Percentiles rank a stretch among this genome's conserved stretches.
phyloP scores from a whole-genome alignment of 306 rosid species.

The Dalbergia cochinchinensis region DNA sequence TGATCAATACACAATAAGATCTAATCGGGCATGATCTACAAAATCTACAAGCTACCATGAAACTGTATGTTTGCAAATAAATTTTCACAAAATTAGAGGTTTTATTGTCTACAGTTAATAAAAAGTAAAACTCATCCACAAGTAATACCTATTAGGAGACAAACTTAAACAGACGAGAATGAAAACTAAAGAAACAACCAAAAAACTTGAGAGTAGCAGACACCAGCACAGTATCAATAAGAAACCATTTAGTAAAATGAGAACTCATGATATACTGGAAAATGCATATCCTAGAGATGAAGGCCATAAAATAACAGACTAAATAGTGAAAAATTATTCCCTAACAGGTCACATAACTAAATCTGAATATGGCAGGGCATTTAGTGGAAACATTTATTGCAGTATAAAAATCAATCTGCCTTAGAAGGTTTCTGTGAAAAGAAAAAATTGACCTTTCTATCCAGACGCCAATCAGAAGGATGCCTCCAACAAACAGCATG shows the following conservation, averaged over 20 bases:
- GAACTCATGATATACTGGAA: background rate
- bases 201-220: slow-evolving; percentile 24
- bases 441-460: slow-evolving; percentile 79
- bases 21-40: background rate
- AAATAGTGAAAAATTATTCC: slow-evolving; percentile 1
- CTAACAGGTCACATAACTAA: slow-evolving; percentile 11
- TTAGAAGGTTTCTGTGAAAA: slow-evolving; percentile 53
- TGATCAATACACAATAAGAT: background rate
- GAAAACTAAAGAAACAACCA: background rate
- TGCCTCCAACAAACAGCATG: slow-evolving; percentile 92
- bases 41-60: background rate
- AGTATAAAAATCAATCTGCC: background rate
- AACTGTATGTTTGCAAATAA: background rate
- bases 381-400: background rate
- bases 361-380: slow-evolving; percentile 12
- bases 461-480: slow-evolving; percentile 70
- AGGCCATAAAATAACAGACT: background rate
- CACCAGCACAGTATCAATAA: background rate
- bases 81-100: background rate
- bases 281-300: background rate
- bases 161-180: background rate
- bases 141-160: background rate
- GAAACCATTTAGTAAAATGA: background rate
- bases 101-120: background rate
- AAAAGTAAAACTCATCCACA: background rate